Percentiles rank a stretch among this genome's conserved stretches.
Evolutionary conservation across 306 rosid species (phyloP).

Genomic region (Fragaria vesca): DNA sequence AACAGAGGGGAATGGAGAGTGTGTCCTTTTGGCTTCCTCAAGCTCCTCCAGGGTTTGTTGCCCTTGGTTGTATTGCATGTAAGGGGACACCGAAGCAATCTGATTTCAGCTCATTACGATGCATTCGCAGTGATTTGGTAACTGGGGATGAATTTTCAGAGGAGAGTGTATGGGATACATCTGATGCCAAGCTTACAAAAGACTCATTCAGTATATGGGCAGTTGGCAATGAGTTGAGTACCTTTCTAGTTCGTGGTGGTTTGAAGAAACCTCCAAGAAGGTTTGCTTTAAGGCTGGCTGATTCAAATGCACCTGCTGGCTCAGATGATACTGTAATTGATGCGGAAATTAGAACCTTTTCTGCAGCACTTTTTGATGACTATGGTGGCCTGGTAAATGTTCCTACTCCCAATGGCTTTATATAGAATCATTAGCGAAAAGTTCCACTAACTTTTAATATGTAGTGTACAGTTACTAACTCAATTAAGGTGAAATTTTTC

Average conservation of each 20-base stretch:
- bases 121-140: conserved; percentile 87
- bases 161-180: conserved; percentile 89
- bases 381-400: conserved; percentile 96
- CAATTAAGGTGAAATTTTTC: background rate
- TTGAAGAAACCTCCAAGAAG: conserved; percentile 89
- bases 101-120: conserved; percentile 69
- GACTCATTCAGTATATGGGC: conserved; percentile 84
- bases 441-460: background rate
- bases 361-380: conserved; percentile 92
- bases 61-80: conserved; percentile 84
- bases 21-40: conserved; percentile 94
- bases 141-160: conserved; percentile 80
- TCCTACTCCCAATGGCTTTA: conserved; percentile 21
- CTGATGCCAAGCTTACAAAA: conserved; percentile 57
- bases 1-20: conserved; percentile 79
- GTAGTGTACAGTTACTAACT: background rate
- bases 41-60: conserved; percentile 91
- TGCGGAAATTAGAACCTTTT: conserved; percentile 80
- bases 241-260: conserved; percentile 80
- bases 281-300: conserved; percentile 83
- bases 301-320: conserved; percentile 58
- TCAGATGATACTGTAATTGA: conserved; percentile 72
- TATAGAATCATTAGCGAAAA: background rate
- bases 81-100: conserved; percentile 73
- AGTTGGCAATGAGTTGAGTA: conserved; percentile 82